A percentile compares a stretch with the other conserved stretches of the same genome.
Conservation (phyloP, 805 yeast species). For the Komagataella pseudopastoris region DNA sequence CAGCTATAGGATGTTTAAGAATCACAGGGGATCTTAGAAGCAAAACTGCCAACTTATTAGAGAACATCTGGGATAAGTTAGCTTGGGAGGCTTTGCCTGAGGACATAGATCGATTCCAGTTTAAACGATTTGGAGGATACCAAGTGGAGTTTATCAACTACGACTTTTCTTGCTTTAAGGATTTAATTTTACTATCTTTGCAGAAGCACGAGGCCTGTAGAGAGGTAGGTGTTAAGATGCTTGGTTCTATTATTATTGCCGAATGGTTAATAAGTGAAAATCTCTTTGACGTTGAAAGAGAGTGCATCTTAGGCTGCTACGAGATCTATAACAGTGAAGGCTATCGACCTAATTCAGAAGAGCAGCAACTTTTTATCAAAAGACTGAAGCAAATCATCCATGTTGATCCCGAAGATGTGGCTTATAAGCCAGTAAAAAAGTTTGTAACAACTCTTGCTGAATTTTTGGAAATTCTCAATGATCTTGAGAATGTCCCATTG, state of each 20-base stretch:
- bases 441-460: conserved; percentile 43
- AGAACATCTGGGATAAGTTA: conserved; percentile 59
- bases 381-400: conserved; percentile 33
- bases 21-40: conserved; percentile 53
- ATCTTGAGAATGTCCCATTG: conserved; percentile 60
- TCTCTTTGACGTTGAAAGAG: conserved; percentile 47
- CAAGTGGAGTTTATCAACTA: conserved; percentile 45
- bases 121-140: conserved; percentile 52
- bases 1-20: conserved; percentile 53
- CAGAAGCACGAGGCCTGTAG: conserved; percentile 54
- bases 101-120: conserved; percentile 42
- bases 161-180: conserved; percentile 48
- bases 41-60: conserved; percentile 39
- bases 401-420: conserved; percentile 53
- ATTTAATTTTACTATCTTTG: conserved; percentile 52
- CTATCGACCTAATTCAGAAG: conserved; percentile 41
- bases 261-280: conserved; percentile 49
- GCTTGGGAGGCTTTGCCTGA: conserved; percentile 50
- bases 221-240: conserved; percentile 44
- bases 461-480: conserved; percentile 51
- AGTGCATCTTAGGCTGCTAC: conserved; percentile 48
- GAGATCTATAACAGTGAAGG: conserved; percentile 43
- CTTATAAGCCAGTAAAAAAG: conserved; percentile 32
- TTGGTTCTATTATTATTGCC: conserved; percentile 62
- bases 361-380: conserved; percentile 39